Conservation (phyloP, 805 yeast genomes). For the Yarrowia keelungensis region DNA sequence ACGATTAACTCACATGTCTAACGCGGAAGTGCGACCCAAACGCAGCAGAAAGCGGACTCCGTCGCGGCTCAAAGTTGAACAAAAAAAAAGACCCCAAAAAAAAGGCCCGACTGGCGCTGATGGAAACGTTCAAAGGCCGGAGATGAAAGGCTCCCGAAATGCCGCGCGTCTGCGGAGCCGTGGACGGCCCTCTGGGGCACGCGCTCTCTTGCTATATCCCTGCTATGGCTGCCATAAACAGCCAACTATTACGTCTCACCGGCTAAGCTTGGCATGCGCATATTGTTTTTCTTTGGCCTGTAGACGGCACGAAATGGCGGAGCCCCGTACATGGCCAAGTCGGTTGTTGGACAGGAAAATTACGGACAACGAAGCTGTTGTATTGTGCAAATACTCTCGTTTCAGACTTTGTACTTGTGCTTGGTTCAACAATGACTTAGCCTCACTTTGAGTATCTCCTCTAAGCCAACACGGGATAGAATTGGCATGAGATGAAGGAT, state of each 20-base stretch:
- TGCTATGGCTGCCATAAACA: neutral
- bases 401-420: no score
- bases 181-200: no score
- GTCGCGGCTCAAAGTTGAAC: neutral
- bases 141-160: neutral
- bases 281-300: slow-evolving; percentile 13
- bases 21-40: slow-evolving; percentile 28
- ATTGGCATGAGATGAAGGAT: neutral
- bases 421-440: no score
- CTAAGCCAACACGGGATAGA: no score
- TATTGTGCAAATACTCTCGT: no score
- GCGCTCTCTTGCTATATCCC: neutral
- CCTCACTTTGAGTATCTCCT: no score
- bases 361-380: no score
- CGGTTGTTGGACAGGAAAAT: no score
- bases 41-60: slow-evolving; percentile 12
- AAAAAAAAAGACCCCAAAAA: neutral
- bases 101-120: neutral
- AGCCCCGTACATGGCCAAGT: no score
- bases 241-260: slow-evolving; percentile 4
- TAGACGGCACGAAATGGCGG: slow-evolving; percentile 1
- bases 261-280: slow-evolving; percentile 32
- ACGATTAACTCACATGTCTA: slow-evolving; percentile 30
- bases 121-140: neutral
- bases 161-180: neutral